Evolutionary conservation across 805 yeast species (phyloP).

Genomic region (Metschnikowia lochheadii): DNA sequence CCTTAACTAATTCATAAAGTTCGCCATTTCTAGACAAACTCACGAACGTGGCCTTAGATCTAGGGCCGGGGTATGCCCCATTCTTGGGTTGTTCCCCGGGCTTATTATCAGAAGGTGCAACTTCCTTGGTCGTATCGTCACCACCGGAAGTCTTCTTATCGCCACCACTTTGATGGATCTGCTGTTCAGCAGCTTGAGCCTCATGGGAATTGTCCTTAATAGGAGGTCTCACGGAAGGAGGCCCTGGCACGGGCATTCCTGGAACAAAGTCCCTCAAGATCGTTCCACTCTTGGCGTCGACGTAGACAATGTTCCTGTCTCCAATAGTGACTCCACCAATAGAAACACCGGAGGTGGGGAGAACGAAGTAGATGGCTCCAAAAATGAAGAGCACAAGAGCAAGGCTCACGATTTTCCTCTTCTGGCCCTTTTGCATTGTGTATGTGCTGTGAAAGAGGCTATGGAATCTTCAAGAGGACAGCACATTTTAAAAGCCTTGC

Average conservation of each 20-base stretch:
- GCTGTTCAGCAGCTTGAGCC: conserved; percentile 9
- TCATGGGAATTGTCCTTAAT: conserved; percentile 10
- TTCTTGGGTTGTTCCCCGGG: background rate
- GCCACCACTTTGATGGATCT: conserved; percentile 3
- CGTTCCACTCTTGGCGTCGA: conserved; percentile 15
- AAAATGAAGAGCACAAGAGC: conserved; percentile 4
- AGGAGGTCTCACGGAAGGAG: background rate
- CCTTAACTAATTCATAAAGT: conserved; percentile 52
- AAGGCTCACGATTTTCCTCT: conserved; percentile 2
- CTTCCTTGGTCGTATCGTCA: background rate
- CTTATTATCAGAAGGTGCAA: background rate
- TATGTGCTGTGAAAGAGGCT: background rate
- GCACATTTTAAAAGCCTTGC: background rate
- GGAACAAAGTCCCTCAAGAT: conserved; percentile 9
- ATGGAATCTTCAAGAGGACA: background rate
- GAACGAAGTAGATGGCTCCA: conserved; percentile 1
- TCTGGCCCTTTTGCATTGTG: conserved; percentile 2
- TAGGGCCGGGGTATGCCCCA: conserved; percentile 7
- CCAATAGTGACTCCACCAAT: background rate
- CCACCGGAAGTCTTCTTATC: background rate
- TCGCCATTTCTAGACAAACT: conserved; percentile 78
- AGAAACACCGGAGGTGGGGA: background rate
- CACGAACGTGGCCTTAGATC: conserved; percentile 40
- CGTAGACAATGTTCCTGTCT: conserved; percentile 12
- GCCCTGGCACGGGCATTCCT: background rate